Evolutionary conservation across 257 asterid genomes (phyloP).

Genomic region (Capsicum pubescens): DNA sequence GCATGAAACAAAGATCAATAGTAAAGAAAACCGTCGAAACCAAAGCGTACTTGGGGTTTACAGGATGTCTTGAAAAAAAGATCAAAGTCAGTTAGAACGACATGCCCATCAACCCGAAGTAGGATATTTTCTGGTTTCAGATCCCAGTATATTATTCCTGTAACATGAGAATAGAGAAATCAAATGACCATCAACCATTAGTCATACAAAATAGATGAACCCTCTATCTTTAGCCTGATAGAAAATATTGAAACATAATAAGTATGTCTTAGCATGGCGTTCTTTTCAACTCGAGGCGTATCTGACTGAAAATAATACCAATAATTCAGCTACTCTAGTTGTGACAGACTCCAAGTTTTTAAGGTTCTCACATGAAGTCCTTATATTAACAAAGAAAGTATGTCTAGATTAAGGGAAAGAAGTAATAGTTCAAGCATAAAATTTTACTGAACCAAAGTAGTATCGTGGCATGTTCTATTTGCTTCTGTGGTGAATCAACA

Average conservation of each 20-base stretch:
- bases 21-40: not conserved
- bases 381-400: not conserved
- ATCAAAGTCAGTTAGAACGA: not conserved
- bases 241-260: not conserved
- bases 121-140: slow-evolving; percentile 69
- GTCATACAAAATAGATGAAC: not conserved
- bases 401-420: slow-evolving; percentile 3
- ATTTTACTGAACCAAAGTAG: not conserved
- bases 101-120: no score
- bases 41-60: slow-evolving; percentile 79
- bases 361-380: not conserved
- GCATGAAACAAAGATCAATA: not conserved
- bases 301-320: not conserved
- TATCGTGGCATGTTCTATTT: not conserved
- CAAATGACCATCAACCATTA: slow-evolving; percentile 14
- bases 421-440: not conserved
- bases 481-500: slow-evolving; percentile 2
- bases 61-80: slow-evolving; percentile 31
- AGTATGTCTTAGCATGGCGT: not conserved
- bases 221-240: not conserved
- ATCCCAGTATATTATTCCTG: slow-evolving; percentile 96
- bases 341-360: not conserved
- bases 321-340: not conserved
- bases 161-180: slow-evolving; percentile 34
- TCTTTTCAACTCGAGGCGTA: not conserved